phyloP scores from a whole-genome alignment of 768 basidiomycete genomes.

The Calocybe indica region DNA sequence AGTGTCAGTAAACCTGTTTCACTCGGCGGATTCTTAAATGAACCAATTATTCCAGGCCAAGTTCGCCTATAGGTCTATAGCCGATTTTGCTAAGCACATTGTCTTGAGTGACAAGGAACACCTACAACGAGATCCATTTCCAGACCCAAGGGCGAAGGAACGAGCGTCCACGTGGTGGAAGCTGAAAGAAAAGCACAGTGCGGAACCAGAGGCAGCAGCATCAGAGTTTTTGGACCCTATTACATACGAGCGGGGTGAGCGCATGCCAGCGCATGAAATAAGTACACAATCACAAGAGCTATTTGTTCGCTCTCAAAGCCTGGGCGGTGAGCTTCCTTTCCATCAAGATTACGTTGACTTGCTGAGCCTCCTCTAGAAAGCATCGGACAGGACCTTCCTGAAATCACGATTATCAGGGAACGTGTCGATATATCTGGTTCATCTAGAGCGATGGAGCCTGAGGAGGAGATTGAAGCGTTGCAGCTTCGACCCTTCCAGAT shows the following conservation, averaged over 20 bases:
- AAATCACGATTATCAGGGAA: conserved; percentile 59
- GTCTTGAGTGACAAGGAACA: conserved; percentile 30
- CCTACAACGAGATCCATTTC: conserved; percentile 39
- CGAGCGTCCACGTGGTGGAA: no score
- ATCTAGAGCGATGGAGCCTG: conserved; percentile 58
- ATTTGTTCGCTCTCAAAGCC: no score
- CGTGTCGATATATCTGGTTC: conserved; percentile 59
- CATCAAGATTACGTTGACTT: neutral
- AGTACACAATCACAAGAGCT: no score
- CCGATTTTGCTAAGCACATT: conserved; percentile 51
- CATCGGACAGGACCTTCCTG: conserved; percentile 13
- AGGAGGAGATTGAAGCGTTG: conserved; percentile 46
- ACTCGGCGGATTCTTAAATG: neutral
- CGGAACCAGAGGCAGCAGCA: no score
- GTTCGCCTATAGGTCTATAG: conserved; percentile 54
- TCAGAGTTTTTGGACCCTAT: no score
- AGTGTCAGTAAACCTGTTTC: conserved; percentile 31
- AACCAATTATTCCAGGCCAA: conserved; percentile 34
- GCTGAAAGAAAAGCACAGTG: no score
- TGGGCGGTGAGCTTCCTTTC: neutral
- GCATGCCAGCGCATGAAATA: no score
- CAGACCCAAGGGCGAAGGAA: conserved; percentile 17
- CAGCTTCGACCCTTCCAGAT: conserved; percentile 48
- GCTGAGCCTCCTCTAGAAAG: neutral
- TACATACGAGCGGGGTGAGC: no score